Base-by-base conservation (phyloP, 345 rosid genomes). In the Cardamine resedifolia region DNA sequence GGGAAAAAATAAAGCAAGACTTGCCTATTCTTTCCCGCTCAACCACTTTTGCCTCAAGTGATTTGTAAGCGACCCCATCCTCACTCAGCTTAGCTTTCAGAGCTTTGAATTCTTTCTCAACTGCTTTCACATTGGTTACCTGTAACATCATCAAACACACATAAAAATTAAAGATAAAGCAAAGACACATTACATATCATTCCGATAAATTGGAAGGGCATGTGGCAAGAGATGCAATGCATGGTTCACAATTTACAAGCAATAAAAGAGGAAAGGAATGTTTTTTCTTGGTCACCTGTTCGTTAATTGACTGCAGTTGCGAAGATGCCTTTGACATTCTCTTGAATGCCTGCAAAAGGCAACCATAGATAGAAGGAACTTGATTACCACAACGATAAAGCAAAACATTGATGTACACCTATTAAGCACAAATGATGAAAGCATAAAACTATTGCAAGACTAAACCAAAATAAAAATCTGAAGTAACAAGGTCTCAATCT, bases 81-180 rank as follows among this genome's bases (percentile, higher is more conserved):
- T 90, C 89, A 58, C 85, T 81, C 38, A 90, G 71, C 80, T 86
- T 88, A 52, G 86, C 81, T 79, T 85, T 90, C 57, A 88, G 75
- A 45, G 84, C 79, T 81, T 88, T 95, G 31, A 74, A 71, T 44
- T 95, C 97, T 68, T 85, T 88, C 79, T 91, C 99, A 45, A 83
- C 83, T 33, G 97, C 72, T 85, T 95, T 95, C 10, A 90, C 88
- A 63, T 91, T 82, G 48, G 88, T 85, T 60, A 83, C 85, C 98
- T 91, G 58, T 66, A 72, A 48, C 58, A 70, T 18, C 58, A 58
- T 65, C 52, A 72, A 56, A 38, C 49, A 66, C 67, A 66, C 20
- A 20, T 6, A 38, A 18, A 39, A 43, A 47, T 4, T 3, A 18
- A 76, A 21, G 20, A 27, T 64, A 47, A 14, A 48, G 57, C 48